Percentiles rank a stretch among this genome's conserved stretches.
Conservation (phyloP, 2,329 filamentous ascomycete genomes). For the Cordyceps fumosorosea region DNA sequence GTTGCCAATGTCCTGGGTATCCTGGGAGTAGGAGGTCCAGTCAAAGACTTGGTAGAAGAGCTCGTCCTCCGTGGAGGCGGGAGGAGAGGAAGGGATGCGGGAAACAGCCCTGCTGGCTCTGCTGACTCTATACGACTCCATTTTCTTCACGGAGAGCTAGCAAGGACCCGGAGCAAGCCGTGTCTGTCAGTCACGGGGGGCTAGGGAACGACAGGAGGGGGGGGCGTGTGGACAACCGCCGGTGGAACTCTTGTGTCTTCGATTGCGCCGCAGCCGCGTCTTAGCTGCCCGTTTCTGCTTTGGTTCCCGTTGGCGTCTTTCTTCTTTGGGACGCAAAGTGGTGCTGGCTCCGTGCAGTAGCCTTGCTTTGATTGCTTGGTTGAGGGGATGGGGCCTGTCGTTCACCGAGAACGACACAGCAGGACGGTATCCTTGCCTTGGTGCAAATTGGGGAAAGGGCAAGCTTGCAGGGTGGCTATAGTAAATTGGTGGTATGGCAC, state of each 20-base stretch:
- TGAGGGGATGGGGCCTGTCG: not conserved
- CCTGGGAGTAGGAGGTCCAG: slow-evolving; percentile 28
- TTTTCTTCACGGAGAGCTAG: slow-evolving; percentile 19
- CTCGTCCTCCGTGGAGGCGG: slow-evolving; percentile 26
- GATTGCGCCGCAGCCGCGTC: slow-evolving; percentile 5
- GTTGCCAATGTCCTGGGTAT: slow-evolving; percentile 3
- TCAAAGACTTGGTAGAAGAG: slow-evolving; percentile 32
- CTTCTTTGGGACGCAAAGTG: slow-evolving; percentile 9
- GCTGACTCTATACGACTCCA: slow-evolving; percentile 9
- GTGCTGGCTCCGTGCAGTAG: slow-evolving; percentile 5
- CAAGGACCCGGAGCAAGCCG: slow-evolving; percentile 18
- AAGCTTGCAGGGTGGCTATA: slow-evolving; percentile 12
- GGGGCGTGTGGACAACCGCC: slow-evolving; percentile 22
- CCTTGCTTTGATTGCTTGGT: not conserved
- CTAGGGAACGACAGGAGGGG: not conserved
- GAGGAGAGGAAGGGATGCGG: slow-evolving; percentile 23
- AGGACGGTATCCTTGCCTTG: slow-evolving; percentile 6
- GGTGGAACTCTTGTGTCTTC: slow-evolving; percentile 27
- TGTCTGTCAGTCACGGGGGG: slow-evolving; percentile 31
- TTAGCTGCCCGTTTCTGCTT: slow-evolving; percentile 14
- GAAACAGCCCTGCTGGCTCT: slow-evolving; percentile 12
- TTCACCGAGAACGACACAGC: slow-evolving; percentile 4
- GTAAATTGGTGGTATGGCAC: slow-evolving; percentile 12
- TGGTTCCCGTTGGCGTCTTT: slow-evolving; percentile 15
- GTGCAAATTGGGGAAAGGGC: not conserved